A percentile compares a stretch with the other conserved stretches of the same genome.
Evolutionary conservation across 2,329 filamentous ascomycete genomes (phyloP).

Genomic region (Cladosporium sp.): DNA sequence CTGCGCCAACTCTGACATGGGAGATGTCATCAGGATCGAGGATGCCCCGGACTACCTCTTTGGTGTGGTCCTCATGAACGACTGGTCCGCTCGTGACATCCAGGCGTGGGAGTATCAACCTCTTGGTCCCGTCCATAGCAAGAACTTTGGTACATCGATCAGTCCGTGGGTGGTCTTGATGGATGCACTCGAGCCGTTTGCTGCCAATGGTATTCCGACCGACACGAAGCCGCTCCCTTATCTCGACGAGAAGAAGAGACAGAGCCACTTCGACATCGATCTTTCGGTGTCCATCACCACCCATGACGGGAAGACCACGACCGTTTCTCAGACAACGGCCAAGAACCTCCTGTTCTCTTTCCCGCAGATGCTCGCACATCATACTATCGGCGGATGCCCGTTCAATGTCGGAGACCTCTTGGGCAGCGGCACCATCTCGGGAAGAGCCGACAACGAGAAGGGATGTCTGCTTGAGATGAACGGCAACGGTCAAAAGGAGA

Average conservation of each 20-base stretch:
- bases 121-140: conserved; percentile 73
- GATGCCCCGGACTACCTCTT: conserved; percentile 68
- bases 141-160: conserved; percentile 76
- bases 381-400: conserved; percentile 68
- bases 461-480: conserved; percentile 70
- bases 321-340: conserved; percentile 54
- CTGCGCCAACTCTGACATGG: conserved; percentile 57
- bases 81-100: conserved; percentile 79
- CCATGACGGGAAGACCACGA: conserved; percentile 39
- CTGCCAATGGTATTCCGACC: conserved; percentile 49
- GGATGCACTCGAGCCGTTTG: conserved; percentile 68
- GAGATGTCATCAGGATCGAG: conserved; percentile 55
- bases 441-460: conserved; percentile 50
- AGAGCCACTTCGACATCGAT: conserved; percentile 62
- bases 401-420: conserved; percentile 68
- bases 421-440: conserved; percentile 73
- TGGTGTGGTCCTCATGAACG: conserved; percentile 75
- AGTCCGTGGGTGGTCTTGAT: conserved; percentile 72
- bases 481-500: conserved; percentile 58
- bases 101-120: conserved; percentile 82
- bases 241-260: conserved; percentile 53
- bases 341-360: conserved; percentile 74
- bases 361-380: conserved; percentile 75
- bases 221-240: conserved; percentile 54
- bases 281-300: conserved; percentile 57